Percentiles rank a stretch among this genome's conserved stretches.
Evolutionary conservation across 805 yeast species (phyloP).

Genomic region (Ogataea neopini): DNA sequence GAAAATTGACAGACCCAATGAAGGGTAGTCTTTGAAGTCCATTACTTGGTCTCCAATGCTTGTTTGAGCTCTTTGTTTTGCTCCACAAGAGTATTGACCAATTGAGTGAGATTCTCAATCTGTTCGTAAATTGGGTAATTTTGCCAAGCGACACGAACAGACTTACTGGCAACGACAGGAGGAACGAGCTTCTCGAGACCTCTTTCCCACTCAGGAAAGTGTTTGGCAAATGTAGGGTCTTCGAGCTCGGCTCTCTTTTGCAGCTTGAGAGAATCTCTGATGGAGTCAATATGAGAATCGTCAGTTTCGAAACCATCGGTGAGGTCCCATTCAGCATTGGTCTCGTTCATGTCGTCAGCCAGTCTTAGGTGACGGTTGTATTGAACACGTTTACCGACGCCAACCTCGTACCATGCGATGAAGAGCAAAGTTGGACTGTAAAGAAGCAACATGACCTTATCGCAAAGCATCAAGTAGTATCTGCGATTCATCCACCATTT

Average conservation of each 20-base stretch:
- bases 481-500: slow-evolving; percentile 36
- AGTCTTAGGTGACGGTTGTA: slow-evolving; percentile 66
- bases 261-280: slow-evolving; percentile 41
- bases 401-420: slow-evolving; percentile 64
- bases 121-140: slow-evolving; percentile 53
- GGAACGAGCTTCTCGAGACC: slow-evolving; percentile 54
- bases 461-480: slow-evolving; percentile 44
- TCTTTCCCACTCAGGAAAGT: slow-evolving; percentile 48
- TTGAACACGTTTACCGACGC: slow-evolving; percentile 65
- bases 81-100: slow-evolving; percentile 39
- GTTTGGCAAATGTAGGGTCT: slow-evolving; percentile 68
- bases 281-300: slow-evolving; percentile 30
- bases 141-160: slow-evolving; percentile 64
- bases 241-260: slow-evolving; percentile 65
- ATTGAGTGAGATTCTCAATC: slow-evolving; percentile 45
- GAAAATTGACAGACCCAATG: too few relatives aligned
- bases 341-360: slow-evolving; percentile 78
- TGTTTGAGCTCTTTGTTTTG: slow-evolving; percentile 16
- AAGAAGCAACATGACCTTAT: slow-evolving; percentile 59
- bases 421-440: slow-evolving; percentile 68
- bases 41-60: slow-evolving; percentile 2
- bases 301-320: slow-evolving; percentile 67
- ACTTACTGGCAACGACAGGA: slow-evolving; percentile 57
- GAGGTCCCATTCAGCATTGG: slow-evolving; percentile 79
- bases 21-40: too few relatives aligned